These are phyloP conservation scores for Micractinium conductrix DNA, from an alignment of 139 green algal genomes.

Conservation along the genomic window DNA sequence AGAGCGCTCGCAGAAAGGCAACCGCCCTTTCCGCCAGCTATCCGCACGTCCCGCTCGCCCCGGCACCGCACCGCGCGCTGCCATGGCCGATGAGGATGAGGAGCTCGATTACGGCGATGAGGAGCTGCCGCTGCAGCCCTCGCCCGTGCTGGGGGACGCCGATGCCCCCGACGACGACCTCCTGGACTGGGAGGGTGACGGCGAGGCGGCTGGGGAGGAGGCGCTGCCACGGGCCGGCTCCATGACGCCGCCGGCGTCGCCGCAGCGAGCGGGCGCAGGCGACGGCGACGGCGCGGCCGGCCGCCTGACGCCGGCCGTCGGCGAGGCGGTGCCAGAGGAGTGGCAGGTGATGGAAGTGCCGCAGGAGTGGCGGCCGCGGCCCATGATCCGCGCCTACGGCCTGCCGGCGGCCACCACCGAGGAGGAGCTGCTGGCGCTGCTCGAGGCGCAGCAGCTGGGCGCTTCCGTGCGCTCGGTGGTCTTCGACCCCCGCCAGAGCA, in stretches of 20 bases:
- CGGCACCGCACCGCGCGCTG: too few species aligned
- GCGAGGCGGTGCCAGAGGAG: slow-evolving; percentile 50
- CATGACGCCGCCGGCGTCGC: not conserved
- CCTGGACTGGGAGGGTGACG: not conserved
- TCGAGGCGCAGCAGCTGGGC: slow-evolving; percentile 42
- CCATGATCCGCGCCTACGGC: slow-evolving; percentile 54
- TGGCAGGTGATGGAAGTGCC: slow-evolving; percentile 67
- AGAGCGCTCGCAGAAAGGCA: too few species aligned
- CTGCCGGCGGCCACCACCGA: slow-evolving; percentile 44
- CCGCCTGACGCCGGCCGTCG: not conserved
- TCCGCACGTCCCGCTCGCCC: too few species aligned
- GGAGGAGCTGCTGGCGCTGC: slow-evolving; percentile 45
- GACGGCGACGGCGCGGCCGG: not conserved
- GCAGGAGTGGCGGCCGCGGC: slow-evolving; percentile 51
- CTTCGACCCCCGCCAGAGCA: slow-evolving; percentile 49
- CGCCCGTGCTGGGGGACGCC: not conserved
- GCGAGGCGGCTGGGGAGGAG: not conserved
- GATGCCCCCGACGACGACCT: not conserved
- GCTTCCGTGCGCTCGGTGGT: slow-evolving; percentile 38
- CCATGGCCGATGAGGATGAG: not conserved
- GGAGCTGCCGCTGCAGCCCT: not conserved
- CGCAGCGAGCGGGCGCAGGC: not conserved
- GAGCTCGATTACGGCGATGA: slow-evolving; percentile 14
- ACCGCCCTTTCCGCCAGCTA: too few species aligned
- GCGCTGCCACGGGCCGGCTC: not conserved